Conservation (phyloP, 2,329 filamentous ascomycete species). For the Microcyclospora tardicrescens region DNA sequence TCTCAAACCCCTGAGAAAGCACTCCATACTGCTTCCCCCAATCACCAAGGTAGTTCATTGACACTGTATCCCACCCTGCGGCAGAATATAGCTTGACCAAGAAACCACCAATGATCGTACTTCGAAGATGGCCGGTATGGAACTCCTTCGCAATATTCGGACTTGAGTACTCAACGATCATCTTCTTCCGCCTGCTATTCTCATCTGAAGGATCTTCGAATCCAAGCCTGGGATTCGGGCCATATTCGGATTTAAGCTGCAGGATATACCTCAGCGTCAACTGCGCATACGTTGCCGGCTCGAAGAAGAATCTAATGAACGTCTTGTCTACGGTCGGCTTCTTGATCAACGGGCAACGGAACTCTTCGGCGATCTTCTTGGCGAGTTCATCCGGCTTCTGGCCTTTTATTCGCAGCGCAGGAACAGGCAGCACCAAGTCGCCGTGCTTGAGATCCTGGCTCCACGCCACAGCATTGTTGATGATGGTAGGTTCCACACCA, state of each 20-base stretch:
- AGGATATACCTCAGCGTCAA: conserved; percentile 59
- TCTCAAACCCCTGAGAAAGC: conserved; percentile 59
- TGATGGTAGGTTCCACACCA: conserved; percentile 55
- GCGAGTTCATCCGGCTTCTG: conserved; percentile 47
- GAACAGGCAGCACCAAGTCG: conserved; percentile 64
- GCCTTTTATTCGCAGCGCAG: conserved; percentile 62
- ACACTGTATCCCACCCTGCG: conserved; percentile 57
- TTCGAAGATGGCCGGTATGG: conserved; percentile 60
- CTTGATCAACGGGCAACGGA: conserved; percentile 57
- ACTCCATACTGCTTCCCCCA: conserved; percentile 67
- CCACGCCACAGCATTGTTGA: conserved; percentile 68
- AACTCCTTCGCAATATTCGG: conserved; percentile 81
- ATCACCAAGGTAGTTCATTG: conserved; percentile 66
- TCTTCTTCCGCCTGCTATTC: conserved; percentile 48
- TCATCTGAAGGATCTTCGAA: conserved; percentile 50
- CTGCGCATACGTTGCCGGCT: conserved; percentile 50
- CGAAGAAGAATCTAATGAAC: conserved; percentile 72
- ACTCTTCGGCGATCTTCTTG: conserved; percentile 40
- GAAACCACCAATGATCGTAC: conserved; percentile 65
- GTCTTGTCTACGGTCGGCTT: conserved; percentile 54
- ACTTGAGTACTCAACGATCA: conserved; percentile 70
- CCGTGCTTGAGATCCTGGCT: conserved; percentile 70
- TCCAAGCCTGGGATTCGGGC: conserved; percentile 47
- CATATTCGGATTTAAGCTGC: conserved; percentile 47
- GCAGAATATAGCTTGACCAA: conserved; percentile 55